A percentile compares a stretch with the other conserved stretches of the same genome.
Evolutionary conservation across 1,139 yeast species (phyloP).

Genomic region (Blastobotrys raffinosifermentans): DNA sequence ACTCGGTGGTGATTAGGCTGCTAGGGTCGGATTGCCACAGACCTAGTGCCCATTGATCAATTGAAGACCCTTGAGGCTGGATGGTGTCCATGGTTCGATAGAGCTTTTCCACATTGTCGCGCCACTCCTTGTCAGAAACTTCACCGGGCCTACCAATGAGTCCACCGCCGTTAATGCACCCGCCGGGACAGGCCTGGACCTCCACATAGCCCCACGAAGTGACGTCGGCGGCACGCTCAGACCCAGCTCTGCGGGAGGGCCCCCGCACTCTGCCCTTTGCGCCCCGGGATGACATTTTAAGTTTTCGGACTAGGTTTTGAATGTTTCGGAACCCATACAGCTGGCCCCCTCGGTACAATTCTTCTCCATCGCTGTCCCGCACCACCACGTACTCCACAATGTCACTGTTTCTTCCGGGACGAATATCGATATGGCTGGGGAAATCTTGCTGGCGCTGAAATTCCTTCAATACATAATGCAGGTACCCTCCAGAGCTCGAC

Average conservation of each 20-base stretch:
- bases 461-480: slow-evolving; percentile 30
- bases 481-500: slow-evolving; percentile 78
- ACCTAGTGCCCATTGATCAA: no score
- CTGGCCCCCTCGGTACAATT: slow-evolving; percentile 63
- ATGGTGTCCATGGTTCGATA: slow-evolving; percentile 16
- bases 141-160: slow-evolving; percentile 53
- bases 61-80: not conserved
- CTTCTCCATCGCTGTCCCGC: slow-evolving; percentile 32
- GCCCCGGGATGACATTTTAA: slow-evolving; percentile 45
- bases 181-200: slow-evolving; percentile 97
- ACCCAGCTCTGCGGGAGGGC: slow-evolving; percentile 6
- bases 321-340: slow-evolving; percentile 92
- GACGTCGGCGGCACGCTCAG: slow-evolving; percentile 7
- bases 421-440: slow-evolving; percentile 23
- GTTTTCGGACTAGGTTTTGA: slow-evolving; percentile 81
- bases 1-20: no score
- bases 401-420: slow-evolving; percentile 70
- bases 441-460: slow-evolving; percentile 6
- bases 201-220: slow-evolving; percentile 70
- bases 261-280: slow-evolving; percentile 28
- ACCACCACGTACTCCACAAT: slow-evolving; percentile 61
- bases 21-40: no score
- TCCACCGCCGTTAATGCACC: slow-evolving; percentile 97
- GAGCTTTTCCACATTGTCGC: slow-evolving; percentile 27
- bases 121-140: slow-evolving; percentile 30